phyloP scores from a whole-genome alignment of 2,329 filamentous ascomycete species.

The Fusarium falciforme region DNA sequence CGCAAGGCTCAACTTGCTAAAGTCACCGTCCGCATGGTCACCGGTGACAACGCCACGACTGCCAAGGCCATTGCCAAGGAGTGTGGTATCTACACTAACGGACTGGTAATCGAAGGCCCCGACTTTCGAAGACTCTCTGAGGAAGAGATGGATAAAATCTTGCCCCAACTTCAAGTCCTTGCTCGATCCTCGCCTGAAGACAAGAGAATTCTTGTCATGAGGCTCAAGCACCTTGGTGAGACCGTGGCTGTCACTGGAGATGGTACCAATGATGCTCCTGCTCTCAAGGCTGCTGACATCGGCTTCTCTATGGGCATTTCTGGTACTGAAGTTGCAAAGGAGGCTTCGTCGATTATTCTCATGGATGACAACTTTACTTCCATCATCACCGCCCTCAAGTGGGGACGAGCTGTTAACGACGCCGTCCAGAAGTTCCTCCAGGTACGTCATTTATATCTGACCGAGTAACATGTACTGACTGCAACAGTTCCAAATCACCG shows the following conservation, averaged over 20 bases:
- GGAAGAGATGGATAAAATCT: background rate
- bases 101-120: background rate
- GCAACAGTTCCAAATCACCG: background rate
- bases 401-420: background rate
- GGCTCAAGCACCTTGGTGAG: background rate
- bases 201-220: background rate
- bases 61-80: background rate
- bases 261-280: background rate
- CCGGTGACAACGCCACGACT: background rate
- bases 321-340: background rate
- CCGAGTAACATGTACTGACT: background rate
- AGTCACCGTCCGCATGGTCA: background rate
- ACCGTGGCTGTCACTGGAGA: background rate
- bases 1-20: background rate
- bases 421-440: background rate
- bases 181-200: background rate
- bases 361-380: slow-evolving; percentile 2
- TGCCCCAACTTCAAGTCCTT: background rate
- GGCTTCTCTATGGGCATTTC: background rate
- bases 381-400: background rate
- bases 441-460: background rate
- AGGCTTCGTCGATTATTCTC: background rate
- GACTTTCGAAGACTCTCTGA: background rate
- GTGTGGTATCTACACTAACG: background rate
- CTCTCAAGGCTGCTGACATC: background rate